A percentile compares a stretch with the other conserved stretches of the same genome.
Conservation (phyloP, 2,329 filamentous ascomycete species). For the Phialocephala sp. region DNA sequence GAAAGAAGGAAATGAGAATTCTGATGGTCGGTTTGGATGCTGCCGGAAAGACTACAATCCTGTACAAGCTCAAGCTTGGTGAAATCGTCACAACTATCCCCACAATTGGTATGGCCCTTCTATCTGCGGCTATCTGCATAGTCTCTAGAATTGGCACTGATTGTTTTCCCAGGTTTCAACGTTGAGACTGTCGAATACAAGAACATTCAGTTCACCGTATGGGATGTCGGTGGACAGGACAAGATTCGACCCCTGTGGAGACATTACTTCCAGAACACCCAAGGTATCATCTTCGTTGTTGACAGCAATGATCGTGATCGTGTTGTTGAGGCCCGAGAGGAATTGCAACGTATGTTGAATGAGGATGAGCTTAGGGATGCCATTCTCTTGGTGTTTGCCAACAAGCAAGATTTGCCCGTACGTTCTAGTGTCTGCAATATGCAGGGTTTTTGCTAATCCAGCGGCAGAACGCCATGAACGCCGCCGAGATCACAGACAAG, state of each 20-base stretch:
- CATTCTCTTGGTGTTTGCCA: conserved; percentile 95
- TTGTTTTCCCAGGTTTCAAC: conserved; percentile 79
- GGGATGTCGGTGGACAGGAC: conserved; percentile 99
- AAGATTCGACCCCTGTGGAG: conserved; percentile 99
- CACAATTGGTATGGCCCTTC: conserved; percentile 76
- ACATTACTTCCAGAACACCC: conserved; percentile 99
- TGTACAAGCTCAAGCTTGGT: conserved; percentile 99
- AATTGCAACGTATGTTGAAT: conserved; percentile 98
- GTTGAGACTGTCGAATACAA: conserved; percentile 99
- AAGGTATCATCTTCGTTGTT: conserved; percentile 99
- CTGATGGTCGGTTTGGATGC: conserved; percentile 99
- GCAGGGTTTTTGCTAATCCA: conserved; percentile 40
- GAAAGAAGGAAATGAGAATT: conserved; percentile 99
- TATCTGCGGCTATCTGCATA: conserved; percentile 13
- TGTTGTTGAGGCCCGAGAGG: conserved; percentile 95
- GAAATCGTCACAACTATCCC: conserved; percentile 99
- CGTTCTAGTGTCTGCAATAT: conserved; percentile 47
- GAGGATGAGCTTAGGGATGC: conserved; percentile 98
- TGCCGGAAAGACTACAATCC: conserved; percentile 99
- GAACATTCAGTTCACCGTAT: conserved; percentile 99
- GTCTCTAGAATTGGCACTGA: conserved; percentile 35
- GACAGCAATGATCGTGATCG: conserved; percentile 98
- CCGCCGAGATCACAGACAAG: conserved; percentile 99
- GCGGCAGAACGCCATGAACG: conserved; percentile 95
- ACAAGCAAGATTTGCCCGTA: conserved; percentile 99